Percentiles rank a stretch among this genome's conserved stretches.
Conservation (phyloP, 176 grass and related monocot species). For the Leersia perrieri region DNA sequence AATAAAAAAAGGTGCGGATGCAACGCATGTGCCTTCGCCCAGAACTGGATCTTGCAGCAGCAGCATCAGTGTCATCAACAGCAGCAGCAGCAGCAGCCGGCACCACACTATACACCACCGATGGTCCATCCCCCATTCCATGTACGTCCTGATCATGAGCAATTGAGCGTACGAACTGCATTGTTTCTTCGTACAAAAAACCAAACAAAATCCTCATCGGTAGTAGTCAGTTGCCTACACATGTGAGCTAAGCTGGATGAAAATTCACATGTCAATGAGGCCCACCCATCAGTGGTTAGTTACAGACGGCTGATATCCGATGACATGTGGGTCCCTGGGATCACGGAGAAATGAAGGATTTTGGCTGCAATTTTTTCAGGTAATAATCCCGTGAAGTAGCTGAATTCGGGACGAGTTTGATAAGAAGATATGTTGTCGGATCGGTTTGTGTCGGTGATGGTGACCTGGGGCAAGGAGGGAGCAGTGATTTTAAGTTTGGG, state of each 20-base stretch:
- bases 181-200: neutral
- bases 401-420: neutral
- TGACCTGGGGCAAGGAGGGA: too few relatives aligned
- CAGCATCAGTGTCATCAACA: neutral
- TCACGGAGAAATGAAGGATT: neutral
- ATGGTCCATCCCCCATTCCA: neutral
- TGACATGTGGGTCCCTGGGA: neutral
- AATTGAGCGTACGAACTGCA: too few relatives aligned
- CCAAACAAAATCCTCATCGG: neutral
- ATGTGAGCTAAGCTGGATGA: neutral
- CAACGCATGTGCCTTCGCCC: constrained; percentile 5
- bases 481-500: neutral
- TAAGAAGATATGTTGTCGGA: neutral
- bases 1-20: neutral
- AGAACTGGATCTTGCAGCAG: constrained; percentile 25
- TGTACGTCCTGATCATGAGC: neutral
- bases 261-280: neutral
- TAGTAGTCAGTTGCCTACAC: neutral
- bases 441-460: neutral
- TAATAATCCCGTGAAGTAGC: too few relatives aligned
- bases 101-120: neutral
- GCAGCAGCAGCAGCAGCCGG: neutral
- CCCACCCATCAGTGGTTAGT: neutral
- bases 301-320: neutral
- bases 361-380: neutral